Evolutionary conservation across 345 rosid species (phyloP).

Genomic region (Draba incana): DNA sequence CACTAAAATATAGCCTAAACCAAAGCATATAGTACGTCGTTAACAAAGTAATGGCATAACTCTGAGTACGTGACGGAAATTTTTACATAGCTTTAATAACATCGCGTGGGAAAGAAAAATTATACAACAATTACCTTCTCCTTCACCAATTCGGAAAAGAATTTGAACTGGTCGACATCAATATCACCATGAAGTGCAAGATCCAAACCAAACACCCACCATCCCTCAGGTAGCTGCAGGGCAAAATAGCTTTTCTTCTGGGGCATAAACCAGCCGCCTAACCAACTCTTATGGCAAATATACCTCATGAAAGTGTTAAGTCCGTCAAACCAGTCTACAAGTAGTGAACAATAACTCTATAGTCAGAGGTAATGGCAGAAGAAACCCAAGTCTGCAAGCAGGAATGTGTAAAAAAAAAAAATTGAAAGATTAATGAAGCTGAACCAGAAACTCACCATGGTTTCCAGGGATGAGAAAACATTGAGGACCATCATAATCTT

Average conservation of each 20-base stretch:
- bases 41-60: conserved; percentile 15
- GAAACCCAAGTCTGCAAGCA: conserved; percentile 14
- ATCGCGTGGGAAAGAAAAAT: conserved; percentile 3
- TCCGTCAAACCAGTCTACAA: conserved; percentile 95
- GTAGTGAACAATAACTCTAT: conserved; percentile 2
- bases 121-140: conserved; percentile 61
- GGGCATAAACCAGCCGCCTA: conserved; percentile 99
- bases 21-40: background rate
- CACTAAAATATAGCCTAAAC: conserved; percentile 15
- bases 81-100: conserved; percentile 9
- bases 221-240: conserved; percentile 83
- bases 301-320: conserved; percentile 97
- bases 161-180: conserved; percentile 97
- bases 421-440: conserved; percentile 28
- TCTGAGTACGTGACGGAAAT: background rate
- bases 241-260: conserved; percentile 99
- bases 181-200: conserved; percentile 97
- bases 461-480: conserved; percentile 96
- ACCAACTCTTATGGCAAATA: conserved; percentile 98
- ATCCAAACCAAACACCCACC: conserved; percentile 99
- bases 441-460: conserved; percentile 69
- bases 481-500: conserved; percentile 92
- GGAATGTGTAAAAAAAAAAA: conserved; percentile 17
- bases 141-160: conserved; percentile 77
- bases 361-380: conserved; percentile 23